These are phyloP conservation scores for Blastobotrys aristatus DNA, from an alignment of 1,139 yeast species.

Conservation along the genomic window DNA sequence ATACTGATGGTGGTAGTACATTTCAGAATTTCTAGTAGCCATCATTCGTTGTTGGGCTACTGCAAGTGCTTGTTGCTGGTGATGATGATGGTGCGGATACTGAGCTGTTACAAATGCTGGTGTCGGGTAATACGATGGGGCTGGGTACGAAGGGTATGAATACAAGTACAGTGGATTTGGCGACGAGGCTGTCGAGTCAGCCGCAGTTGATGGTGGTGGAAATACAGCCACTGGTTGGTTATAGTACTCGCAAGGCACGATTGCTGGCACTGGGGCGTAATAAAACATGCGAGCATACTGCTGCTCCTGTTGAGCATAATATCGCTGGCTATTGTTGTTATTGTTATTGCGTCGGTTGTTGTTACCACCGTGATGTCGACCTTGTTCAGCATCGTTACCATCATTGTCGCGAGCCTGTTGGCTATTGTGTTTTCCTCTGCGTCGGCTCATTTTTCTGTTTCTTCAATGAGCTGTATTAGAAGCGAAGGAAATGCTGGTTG, in stretches of 20 bases:
- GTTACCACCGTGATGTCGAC: background rate
- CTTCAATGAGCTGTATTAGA: too few relatives aligned
- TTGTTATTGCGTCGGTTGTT: background rate
- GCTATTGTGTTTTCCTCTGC: too few relatives aligned
- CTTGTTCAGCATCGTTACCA: too few relatives aligned
- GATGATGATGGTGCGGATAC: background rate
- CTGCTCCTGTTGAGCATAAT: too few relatives aligned
- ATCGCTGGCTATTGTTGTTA: background rate
- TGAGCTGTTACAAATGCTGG: too few relatives aligned
- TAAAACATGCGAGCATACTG: background rate
- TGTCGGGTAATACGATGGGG: background rate
- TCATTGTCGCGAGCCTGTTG: too few relatives aligned
- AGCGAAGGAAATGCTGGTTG: too few relatives aligned
- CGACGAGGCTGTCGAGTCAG: background rate
- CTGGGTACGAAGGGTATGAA: constrained; percentile 1
- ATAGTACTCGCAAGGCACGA: background rate
- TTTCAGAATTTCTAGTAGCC: background rate
- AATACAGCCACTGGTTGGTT: constrained; percentile 1
- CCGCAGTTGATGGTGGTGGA: background rate
- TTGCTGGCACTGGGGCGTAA: background rate
- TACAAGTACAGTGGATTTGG: constrained; percentile 1
- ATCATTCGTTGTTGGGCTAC: background rate
- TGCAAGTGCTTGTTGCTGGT: background rate
- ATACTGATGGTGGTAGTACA: background rate
- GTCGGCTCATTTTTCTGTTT: background rate